These are phyloP conservation scores for Fallopia convolvulus DNA, from an alignment of 148 eudicot genomes.

Conservation along the genomic window DNA sequence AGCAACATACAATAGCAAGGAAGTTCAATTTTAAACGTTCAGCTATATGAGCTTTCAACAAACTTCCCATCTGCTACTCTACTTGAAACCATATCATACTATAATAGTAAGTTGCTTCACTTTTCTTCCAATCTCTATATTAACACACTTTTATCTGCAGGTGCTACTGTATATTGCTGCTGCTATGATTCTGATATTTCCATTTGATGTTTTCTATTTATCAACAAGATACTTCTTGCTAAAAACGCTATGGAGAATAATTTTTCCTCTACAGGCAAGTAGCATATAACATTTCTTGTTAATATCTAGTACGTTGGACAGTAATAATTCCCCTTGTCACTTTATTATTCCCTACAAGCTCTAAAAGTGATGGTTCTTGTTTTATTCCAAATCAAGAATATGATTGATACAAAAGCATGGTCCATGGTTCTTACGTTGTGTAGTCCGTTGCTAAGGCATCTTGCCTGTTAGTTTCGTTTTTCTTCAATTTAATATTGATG, in stretches of 20 bases:
- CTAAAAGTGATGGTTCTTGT: neutral
- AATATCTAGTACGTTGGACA: neutral
- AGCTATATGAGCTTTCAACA: neutral
- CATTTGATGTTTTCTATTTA: conserved; percentile 85
- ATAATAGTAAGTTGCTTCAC: neutral
- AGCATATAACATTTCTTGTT: conserved; percentile 12
- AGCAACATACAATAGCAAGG: neutral
- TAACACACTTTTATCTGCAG: conserved; percentile 31
- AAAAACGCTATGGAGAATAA: conserved; percentile 91
- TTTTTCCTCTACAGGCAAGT: conserved; percentile 95
- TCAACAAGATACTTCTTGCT: conserved; percentile 80
- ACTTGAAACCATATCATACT: neutral
- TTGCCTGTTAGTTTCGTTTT: neutral
- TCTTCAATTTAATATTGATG: neutral
- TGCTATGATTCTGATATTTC: conserved; percentile 64
- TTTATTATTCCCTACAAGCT: neutral
- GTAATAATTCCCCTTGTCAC: neutral
- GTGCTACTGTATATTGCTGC: conserved; percentile 78
- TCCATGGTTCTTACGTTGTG: neutral
- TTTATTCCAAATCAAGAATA: neutral
- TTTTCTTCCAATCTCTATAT: neutral
- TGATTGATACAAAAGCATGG: neutral
- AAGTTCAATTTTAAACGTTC: neutral
- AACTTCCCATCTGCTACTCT: neutral
- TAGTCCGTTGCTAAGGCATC: neutral